A percentile compares a stretch with the other conserved stretches of the same genome.
Conservation (phyloP, 148 eudicot species). For the Vaccinium myrtillus region DNA sequence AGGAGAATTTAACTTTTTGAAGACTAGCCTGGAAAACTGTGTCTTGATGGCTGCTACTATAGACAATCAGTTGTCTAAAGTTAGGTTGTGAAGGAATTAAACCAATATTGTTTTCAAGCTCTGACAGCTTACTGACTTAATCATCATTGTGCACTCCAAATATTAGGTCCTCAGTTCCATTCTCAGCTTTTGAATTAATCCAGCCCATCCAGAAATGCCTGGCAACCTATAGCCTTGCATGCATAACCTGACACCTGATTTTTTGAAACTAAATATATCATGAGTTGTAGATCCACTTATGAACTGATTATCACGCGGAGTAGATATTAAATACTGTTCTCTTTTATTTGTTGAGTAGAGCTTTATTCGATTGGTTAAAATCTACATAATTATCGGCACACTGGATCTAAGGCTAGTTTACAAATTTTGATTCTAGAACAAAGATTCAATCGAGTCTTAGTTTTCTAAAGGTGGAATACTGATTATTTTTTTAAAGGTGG, state of each 20-base stretch:
- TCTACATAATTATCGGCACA: background rate
- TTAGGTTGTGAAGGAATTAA: background rate
- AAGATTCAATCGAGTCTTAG: background rate
- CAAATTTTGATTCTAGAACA: background rate
- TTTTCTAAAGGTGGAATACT: background rate
- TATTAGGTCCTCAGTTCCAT: background rate
- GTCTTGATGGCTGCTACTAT: background rate
- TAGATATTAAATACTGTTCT: too few relatives aligned
- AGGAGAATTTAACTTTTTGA: slow-evolving; percentile 1
- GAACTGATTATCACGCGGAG: background rate
- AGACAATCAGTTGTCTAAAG: background rate
- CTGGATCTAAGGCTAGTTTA: background rate
- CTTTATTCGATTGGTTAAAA: background rate
- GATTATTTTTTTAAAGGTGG: background rate
- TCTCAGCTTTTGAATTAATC: background rate
- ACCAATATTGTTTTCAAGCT: background rate
- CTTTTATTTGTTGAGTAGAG: background rate
- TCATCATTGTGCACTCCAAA: background rate
- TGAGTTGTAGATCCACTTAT: background rate
- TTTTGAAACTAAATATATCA: background rate
- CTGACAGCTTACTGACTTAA: background rate
- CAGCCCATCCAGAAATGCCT: background rate
- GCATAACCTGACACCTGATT: background rate
- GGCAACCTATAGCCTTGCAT: background rate
- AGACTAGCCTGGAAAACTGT: background rate